Evolutionary conservation across 163 green algal genomes (phyloP).

Genomic region (Trebouxia gelatinosa): DNA sequence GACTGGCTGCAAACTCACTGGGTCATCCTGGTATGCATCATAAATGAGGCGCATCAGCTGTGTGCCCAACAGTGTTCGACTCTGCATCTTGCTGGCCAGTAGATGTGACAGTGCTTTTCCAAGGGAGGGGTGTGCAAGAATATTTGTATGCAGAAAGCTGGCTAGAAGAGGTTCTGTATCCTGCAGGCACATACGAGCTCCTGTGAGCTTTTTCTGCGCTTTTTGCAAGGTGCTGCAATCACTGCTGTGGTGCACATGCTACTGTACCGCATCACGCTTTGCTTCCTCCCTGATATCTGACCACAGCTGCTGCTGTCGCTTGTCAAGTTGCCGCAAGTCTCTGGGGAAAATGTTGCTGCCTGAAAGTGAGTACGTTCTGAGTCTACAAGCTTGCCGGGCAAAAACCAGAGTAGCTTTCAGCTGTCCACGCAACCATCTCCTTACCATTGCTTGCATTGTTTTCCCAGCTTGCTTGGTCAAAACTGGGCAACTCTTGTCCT

Average conservation of each 20-base stretch:
- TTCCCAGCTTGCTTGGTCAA: too few species aligned
- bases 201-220: background rate
- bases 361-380: too few species aligned
- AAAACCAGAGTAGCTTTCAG: too few species aligned
- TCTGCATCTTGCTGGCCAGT: slow-evolving; percentile 89
- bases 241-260: background rate
- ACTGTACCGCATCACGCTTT: slow-evolving; percentile 14
- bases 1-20: slow-evolving; percentile 28
- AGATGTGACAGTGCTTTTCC: slow-evolving; percentile 78
- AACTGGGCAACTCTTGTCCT: too few species aligned
- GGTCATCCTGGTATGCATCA: slow-evolving; percentile 72
- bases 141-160: slow-evolving; percentile 73
- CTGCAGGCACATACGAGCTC: slow-evolving; percentile 5
- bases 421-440: too few species aligned
- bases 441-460: too few species aligned
- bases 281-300: slow-evolving; percentile 17
- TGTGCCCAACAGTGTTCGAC: slow-evolving; percentile 73
- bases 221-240: background rate
- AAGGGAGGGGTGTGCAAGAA: slow-evolving; percentile 75
- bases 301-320: too few species aligned
- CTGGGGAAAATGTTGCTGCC: too few species aligned
- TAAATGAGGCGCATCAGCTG: slow-evolving; percentile 82
- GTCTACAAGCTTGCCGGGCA: too few species aligned
- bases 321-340: too few species aligned
- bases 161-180: slow-evolving; percentile 73